Evolutionary conservation across 176 grass and related monocot species (phyloP).

Genomic region (barley (Hordeum vulgare)): MorexV3_pseudomolecules_assembly NC_058522.1:540835721-540836220

Average conservation of each 20-base stretch:
- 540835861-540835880: not conserved
- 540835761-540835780: too few species aligned
- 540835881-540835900: not conserved
- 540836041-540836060: constrained; percentile 69
- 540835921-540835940: not conserved
- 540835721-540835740: too few species aligned
- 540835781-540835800: too few species aligned
- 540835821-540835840: not conserved
- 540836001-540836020: not conserved
- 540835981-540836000: not conserved
- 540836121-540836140: not conserved
- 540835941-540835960: not conserved
- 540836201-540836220: constrained; percentile 85
- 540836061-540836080: constrained; percentile 47
- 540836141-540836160: not conserved
- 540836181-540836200: constrained; percentile 74
- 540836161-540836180: not conserved
- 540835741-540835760: too few species aligned
- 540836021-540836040: constrained; percentile 33
- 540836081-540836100: too few species aligned
- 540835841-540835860: not conserved
- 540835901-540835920: constrained; percentile 35
- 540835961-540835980: not conserved
- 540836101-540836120: not conserved
- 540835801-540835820: too few species aligned